Base-by-base conservation (phyloP, 2,329 filamentous ascomycete genomes). In the Beauveria pseudobassiana region DNA sequence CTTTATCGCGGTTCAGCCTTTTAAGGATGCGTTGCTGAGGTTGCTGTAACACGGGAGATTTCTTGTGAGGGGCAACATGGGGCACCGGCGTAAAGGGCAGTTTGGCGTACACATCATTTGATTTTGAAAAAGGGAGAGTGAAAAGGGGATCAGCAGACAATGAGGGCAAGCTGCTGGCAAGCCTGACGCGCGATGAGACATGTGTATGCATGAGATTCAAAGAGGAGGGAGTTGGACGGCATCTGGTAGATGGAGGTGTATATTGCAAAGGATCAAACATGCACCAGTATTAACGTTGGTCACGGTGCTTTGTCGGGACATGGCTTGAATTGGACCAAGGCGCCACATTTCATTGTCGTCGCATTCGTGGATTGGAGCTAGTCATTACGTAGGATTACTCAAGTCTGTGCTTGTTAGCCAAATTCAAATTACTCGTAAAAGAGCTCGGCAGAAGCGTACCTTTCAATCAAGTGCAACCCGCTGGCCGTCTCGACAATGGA, bases 391-490 rank as follows among this genome's bases (percentile, higher is more conserved):
- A 57, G 14, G 9, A 43, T 57, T 52, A 50, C 9, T 62, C 56
- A 12, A 59, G 56, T 18, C 56, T 59, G 22, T 30, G 5, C n/a
- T 20, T 26, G 45, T 58, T 14, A 49, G 45, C 30, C 22, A 18
- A 5, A 6, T 14, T 16, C 12, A 16, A 14, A 16, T 14, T 28
- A 38, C 5, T 3, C 18, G n/a, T 1, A 12, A 5, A 5, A 14
- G 6, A 34, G 14, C 12, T 38, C 12, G 6, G 12, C 14, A 20
- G 16, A 6, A 20, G 65, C 75, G 62, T 82, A 96, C 91, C 93
- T 88, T 78, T 98, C 89, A 76, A 99, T 99, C 76, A 99, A 80
- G 78, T 99, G 95, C 71, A 98, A 80, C 1, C 95, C 95, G 58
- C 93, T 97, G 55, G 92, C 93, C 45, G 95, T 97, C 76, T 96